Percentiles rank a stretch among this genome's conserved stretches.
Evolutionary conservation across 306 rosid genomes (phyloP).

Genomic region (Hippophae gyantsensis): DNA sequence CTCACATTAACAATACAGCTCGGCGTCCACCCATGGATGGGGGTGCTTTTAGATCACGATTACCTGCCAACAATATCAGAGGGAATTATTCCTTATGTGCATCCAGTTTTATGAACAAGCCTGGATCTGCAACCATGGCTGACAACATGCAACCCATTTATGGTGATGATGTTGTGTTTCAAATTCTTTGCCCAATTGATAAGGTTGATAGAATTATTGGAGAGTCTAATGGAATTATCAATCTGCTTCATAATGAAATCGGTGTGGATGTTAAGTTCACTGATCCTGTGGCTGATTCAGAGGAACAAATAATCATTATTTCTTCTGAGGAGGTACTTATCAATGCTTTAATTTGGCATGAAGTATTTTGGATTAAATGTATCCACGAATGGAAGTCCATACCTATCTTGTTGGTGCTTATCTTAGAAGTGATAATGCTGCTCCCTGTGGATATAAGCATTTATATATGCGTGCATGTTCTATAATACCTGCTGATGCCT

Average conservation of each 20-base stretch:
- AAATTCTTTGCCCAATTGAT: conserved; percentile 78
- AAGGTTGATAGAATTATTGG: conserved; percentile 66
- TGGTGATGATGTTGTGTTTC: conserved; percentile 76
- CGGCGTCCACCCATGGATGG: conserved; percentile 66
- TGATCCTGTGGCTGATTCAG: conserved; percentile 60
- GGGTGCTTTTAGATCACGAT: conserved; percentile 47
- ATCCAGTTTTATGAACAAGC: conserved; percentile 44
- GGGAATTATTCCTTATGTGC: conserved; percentile 45
- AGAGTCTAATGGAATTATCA: conserved; percentile 75
- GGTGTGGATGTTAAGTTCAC: conserved; percentile 76
- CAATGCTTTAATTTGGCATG: conserved; percentile 12
- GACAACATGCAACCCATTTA: conserved; percentile 50
- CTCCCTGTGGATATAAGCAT: too few species aligned
- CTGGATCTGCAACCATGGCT: conserved; percentile 42
- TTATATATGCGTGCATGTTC: too few species aligned
- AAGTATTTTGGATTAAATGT: background rate
- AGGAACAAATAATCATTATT: conserved; percentile 70
- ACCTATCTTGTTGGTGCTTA: too few species aligned
- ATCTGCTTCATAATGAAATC: conserved; percentile 73
- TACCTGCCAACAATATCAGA: conserved; percentile 38
- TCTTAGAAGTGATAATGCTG: too few species aligned
- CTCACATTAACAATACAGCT: conserved; percentile 44
- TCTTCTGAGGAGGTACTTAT: conserved; percentile 84
- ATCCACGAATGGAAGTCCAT: too few species aligned
- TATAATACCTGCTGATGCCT: too few species aligned